Evolutionary conservation across 192 early-diverging fungal species (phyloP).

Genomic region (Rhizoclosmatium globosum): DNA sequence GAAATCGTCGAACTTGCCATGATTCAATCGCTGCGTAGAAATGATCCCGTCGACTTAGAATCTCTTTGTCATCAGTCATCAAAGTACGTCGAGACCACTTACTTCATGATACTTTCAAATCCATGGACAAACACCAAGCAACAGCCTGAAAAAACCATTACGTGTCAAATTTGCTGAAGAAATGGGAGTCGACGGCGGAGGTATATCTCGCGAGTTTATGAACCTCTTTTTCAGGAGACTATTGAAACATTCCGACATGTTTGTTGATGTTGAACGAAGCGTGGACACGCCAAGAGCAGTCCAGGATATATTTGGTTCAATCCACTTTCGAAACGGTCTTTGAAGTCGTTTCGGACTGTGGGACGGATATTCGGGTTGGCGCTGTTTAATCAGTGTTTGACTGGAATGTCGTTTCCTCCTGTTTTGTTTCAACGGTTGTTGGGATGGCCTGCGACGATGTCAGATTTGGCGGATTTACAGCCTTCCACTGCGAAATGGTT

Average conservation of each 20-base stretch:
- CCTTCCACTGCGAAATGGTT: conserved; percentile 23
- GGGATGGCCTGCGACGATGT: conserved; percentile 24
- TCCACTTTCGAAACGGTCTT: background rate
- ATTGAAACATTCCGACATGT: conserved; percentile 32
- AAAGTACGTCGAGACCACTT: conserved; percentile 14
- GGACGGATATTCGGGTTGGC: conserved; percentile 29
- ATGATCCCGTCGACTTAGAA: background rate
- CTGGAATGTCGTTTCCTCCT: conserved; percentile 8
- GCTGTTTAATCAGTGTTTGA: conserved; percentile 23
- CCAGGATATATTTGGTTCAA: conserved; percentile 28
- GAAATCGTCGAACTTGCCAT: conserved; percentile 18
- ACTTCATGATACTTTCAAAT: conserved; percentile 26
- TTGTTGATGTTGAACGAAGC: conserved; percentile 21
- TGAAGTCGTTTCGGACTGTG: conserved; percentile 3
- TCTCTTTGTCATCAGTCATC: background rate
- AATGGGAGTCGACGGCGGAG: conserved; percentile 33
- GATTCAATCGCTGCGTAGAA: background rate
- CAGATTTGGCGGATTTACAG: conserved; percentile 18
- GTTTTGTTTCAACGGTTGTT: conserved; percentile 25
- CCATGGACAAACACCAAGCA: background rate
- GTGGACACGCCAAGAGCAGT: background rate
- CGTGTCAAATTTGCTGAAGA: conserved; percentile 26
- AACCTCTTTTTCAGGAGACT: conserved; percentile 26
- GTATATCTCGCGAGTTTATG: conserved; percentile 36
- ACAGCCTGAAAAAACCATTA: conserved; percentile 20